Evolutionary conservation across 768 basidiomycete species (phyloP), one percentile per base, ranked within the genome.

Genomic region (Cystofilobasidium ferigula): DNA sequence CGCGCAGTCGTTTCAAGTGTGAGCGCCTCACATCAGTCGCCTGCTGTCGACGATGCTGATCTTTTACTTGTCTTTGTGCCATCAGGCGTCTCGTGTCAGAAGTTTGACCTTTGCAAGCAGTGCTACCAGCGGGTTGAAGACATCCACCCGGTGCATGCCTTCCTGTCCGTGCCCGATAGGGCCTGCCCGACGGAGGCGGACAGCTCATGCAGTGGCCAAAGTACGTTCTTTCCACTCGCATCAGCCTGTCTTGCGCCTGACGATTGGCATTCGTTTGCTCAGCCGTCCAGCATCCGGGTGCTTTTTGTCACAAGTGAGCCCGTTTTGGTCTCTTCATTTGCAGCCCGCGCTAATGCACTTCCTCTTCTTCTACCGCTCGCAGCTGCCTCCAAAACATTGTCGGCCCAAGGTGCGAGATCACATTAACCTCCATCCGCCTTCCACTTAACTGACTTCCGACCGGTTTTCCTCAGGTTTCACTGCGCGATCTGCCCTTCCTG

Each of bases 331-430:
- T 10, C 24, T 38, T 10, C n/a, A n/a, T n/a, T 22, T 1, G 10
- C 12, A 0, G 59, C 43, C 16, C 28, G 34, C 40, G 34, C 13
- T 20, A 26, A 38, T 12, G 2, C 24, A 54, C 16, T 51, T 51
- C 36, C 66, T 47, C 16, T 59, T 30, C 51, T 34, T 24, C n/a
- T 40, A 60, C 64, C 43, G n/a, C 34, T 56, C 26, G n/a, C 71
- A 92, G 92, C 71, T 97, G 92, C 73, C 77, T 87, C 66, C 84
- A 86, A 70, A 89, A 91, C 70, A 93, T 97, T 69, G 82, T 93
- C 30, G 93, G 93, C 22, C 89, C 91, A 20, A 82, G 89, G 5
- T 42, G 40, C 5, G 40, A n/a, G n/a, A n/a, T n/a, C n/a, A n/a
- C n/a, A n/a, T n/a, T n/a, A n/a, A n/a, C n/a, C n/a, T n/a, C n/a